These are phyloP conservation scores for Cerioporus squamosus DNA, from an alignment of 1,284 basidiomycete species.

Conservation along the genomic window DNA sequence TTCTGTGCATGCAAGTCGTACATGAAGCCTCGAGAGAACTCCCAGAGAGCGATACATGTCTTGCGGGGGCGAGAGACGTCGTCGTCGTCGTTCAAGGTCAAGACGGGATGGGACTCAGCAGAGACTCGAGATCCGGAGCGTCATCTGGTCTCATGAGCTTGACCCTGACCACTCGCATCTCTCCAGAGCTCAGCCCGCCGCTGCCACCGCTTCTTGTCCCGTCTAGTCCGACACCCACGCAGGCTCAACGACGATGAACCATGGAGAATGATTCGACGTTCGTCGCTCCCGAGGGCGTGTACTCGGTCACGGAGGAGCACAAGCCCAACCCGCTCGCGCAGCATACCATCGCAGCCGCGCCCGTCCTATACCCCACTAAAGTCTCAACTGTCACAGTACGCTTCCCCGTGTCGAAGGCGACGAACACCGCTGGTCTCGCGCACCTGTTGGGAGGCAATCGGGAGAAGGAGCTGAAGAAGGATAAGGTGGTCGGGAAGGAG, in stretches of 20 bases:
- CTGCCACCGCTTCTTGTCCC: constrained; percentile 15
- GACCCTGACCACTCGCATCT: constrained; percentile 13
- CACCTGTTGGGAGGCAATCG: constrained; percentile 67
- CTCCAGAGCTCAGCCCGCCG: background rate
- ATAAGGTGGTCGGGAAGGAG: constrained; percentile 41
- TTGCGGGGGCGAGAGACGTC: constrained; percentile 28
- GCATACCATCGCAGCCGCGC: constrained; percentile 49
- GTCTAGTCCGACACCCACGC: constrained; percentile 3
- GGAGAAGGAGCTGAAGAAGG: constrained; percentile 57
- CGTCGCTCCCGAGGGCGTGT: constrained; percentile 86
- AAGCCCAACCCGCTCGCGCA: constrained; percentile 59
- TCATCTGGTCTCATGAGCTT: constrained; percentile 24
- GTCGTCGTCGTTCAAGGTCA: constrained; percentile 21
- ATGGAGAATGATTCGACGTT: constrained; percentile 86
- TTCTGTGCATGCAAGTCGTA: constrained; percentile 10
- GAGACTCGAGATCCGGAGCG: constrained; percentile 25
- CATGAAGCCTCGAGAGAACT: constrained; percentile 13
- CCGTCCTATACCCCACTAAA: constrained; percentile 60
- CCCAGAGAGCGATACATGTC: constrained; percentile 20
- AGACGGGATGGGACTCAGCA: constrained; percentile 18
- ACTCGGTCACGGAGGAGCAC: constrained; percentile 84
- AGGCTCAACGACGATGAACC: constrained; percentile 29
- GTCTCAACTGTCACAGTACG: constrained; percentile 66
- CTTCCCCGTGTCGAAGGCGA: constrained; percentile 62
- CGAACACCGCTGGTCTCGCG: constrained; percentile 59